A percentile compares a stretch with the other conserved stretches of the same genome.
Conservation (phyloP, 2,329 filamentous ascomycete genomes). For the Neophaeococcomyces mojaviensis region DNA sequence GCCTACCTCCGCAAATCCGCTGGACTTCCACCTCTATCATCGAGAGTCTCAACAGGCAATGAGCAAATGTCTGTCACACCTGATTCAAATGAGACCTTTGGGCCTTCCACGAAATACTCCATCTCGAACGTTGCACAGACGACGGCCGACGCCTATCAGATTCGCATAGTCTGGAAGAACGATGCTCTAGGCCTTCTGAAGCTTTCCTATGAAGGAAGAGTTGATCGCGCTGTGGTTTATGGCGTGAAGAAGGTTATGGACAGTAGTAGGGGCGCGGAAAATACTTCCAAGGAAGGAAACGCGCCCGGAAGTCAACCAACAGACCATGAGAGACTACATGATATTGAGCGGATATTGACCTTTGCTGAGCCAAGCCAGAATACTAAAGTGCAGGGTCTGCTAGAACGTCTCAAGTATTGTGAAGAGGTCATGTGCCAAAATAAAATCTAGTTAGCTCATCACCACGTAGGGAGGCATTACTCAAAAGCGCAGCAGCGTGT, state of each 20-base stretch:
- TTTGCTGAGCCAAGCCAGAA: neutral
- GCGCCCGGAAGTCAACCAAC: neutral
- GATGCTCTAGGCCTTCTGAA: slow-evolving; percentile 38
- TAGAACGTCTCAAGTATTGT: neutral
- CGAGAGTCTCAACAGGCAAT: slow-evolving; percentile 9
- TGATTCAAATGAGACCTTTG: neutral
- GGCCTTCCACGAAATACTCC: slow-evolving; percentile 22
- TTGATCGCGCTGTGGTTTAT: slow-evolving; percentile 38
- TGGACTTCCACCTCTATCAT: slow-evolving; percentile 15
- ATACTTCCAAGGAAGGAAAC: neutral
- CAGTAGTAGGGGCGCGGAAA: too few relatives aligned
- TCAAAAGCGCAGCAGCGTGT: too few relatives aligned
- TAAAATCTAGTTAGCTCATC: too few relatives aligned
- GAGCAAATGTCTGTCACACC: neutral
- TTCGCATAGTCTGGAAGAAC: slow-evolving; percentile 38
- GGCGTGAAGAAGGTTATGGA: slow-evolving; percentile 15
- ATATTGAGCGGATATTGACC: slow-evolving; percentile 2
- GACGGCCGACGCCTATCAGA: slow-evolving; percentile 34
- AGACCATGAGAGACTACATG: neutral
- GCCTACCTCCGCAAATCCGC: slow-evolving; percentile 27
- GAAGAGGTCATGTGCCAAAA: neutral
- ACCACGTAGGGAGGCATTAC: too few relatives aligned
- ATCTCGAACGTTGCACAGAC: slow-evolving; percentile 31
- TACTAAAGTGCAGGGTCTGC: neutral
- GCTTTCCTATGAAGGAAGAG: slow-evolving; percentile 32